Evolutionary conservation across 176 grass and related monocot genomes (phyloP), one percentile per base, ranked within the genome.

Genomic region (Rhynchospora breviuscula): DNA sequence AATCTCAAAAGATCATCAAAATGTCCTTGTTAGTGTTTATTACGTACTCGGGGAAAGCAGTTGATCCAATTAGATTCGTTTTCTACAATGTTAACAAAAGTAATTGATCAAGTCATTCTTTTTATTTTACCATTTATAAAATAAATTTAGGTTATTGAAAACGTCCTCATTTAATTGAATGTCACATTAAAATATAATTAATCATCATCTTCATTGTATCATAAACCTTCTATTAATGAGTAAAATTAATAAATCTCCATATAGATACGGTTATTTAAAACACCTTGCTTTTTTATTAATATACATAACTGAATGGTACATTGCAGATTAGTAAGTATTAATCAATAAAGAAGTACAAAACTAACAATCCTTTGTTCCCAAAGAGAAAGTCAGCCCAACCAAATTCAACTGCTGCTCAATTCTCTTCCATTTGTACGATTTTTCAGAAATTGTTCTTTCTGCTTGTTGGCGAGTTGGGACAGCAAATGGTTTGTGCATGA

Each of bases 331-430:
- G 85, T 89, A 85, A 85, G 58, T 89, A 85, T 75, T 7, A 79
- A 7, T 74, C 54, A 60, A 68, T 62, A 68, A 43, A 69, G 85
- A 91, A 85, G 89, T 84, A 84, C 53, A 91, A 43, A 70, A 78
- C 71, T 49, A 85, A 63, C 84, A 93, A 79, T 79, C 85, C 87
- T 67, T 87, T 91, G 91, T 89, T 82, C 56, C 47, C 84, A 1
- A 70, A n/a, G 5, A 67, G 71, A 91, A 91, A 87, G 92, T 94
- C 92, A 89, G 89, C 87, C 87, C 89, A 94, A 89, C 87, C 8
- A 84, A 86, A 76, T 81, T 78, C 60, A 89, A 94, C 83, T 86
- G 85, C 81, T 87, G 57, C 73, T 6, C 2, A 76, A 25, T 71
- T 81, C 75, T 85, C 86, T 87, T 86, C 58, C 54, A 85, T 90